phyloP scores from a whole-genome alignment of 2,329 filamentous ascomycete genomes.

The Exserohilum rostratum region DNA sequence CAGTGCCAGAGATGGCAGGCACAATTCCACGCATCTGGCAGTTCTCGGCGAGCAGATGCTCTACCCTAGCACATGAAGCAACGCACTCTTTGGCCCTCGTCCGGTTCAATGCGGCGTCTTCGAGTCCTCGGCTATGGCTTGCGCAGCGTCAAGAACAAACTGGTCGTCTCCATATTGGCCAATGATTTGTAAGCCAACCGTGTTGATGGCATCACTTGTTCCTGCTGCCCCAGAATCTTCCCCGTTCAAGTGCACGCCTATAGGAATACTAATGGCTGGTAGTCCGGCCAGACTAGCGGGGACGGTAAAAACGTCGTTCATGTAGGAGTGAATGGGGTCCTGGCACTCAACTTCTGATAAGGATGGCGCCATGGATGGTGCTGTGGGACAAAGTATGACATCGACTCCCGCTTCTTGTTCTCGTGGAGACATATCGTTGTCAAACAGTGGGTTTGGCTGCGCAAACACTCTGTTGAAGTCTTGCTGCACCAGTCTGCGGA shows the following conservation, averaged over 20 bases:
- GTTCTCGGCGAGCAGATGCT: no score
- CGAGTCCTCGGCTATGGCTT: no score
- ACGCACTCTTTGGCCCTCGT: no score
- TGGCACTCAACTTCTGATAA: conserved; percentile 64
- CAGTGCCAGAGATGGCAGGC: no score
- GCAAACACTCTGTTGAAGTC: conserved; percentile 86
- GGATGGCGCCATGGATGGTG: conserved; percentile 74
- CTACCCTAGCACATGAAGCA: no score
- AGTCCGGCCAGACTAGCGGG: conserved; percentile 91
- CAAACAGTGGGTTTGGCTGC: conserved; percentile 69
- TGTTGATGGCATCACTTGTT: conserved; percentile 31
- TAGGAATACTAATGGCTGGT: conserved; percentile 84
- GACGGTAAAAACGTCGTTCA: conserved; percentile 95
- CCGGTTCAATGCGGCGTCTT: no score
- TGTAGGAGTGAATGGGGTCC: conserved; percentile 74
- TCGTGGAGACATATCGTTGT: conserved; percentile 27
- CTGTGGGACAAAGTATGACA: conserved; percentile 85
- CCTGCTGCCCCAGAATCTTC: conserved; percentile 32
- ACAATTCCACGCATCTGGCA: no score
- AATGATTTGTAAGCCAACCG: conserved; percentile 73
- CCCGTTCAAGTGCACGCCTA: conserved; percentile 49
- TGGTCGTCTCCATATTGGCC: conserved; percentile 82
- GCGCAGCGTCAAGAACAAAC: conserved; percentile 65
- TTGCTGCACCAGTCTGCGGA: conserved; percentile 79
- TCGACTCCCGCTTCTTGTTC: conserved; percentile 71